phyloP scores from a whole-genome alignment of 345 rosid genomes.

The Clarkia xantiana region DNA sequence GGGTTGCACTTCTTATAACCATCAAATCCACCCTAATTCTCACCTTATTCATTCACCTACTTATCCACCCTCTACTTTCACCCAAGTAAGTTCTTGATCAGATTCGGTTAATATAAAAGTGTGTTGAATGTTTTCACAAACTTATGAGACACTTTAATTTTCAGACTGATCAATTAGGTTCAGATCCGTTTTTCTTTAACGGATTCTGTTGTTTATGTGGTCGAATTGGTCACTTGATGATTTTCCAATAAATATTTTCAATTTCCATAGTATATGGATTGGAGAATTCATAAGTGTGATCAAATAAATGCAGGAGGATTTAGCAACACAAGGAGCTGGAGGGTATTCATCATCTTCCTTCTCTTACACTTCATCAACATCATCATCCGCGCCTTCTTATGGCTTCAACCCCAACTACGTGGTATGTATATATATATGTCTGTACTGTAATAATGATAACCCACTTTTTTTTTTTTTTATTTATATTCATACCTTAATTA shows the following conservation, averaged over 20 bases:
- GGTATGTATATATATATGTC: slow-evolving; percentile 37
- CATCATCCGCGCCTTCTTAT: slow-evolving; percentile 45
- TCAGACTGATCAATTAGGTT: too few relatives aligned
- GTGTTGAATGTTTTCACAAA: too few relatives aligned
- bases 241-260: too few relatives aligned
- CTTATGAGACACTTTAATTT: too few relatives aligned
- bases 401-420: slow-evolving; percentile 41
- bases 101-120: too few relatives aligned
- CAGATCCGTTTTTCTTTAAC: too few relatives aligned
- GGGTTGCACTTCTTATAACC: slow-evolving; percentile 17
- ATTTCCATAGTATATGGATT: background rate
- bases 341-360: slow-evolving; percentile 50
- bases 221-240: too few relatives aligned
- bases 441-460: too few relatives aligned
- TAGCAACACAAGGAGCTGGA: slow-evolving; percentile 43
- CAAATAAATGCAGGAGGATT: slow-evolving; percentile 52
- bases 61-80: slow-evolving; percentile 34
- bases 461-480: too few relatives aligned
- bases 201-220: too few relatives aligned
- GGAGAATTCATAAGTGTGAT: slow-evolving; percentile 4
- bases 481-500: too few relatives aligned
- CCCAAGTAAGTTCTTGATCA: slow-evolving; percentile 30
- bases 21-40: slow-evolving; percentile 11
- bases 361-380: slow-evolving; percentile 35
- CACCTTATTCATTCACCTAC: slow-evolving; percentile 9